Evolutionary conservation across 441 rosid species (phyloP).

Genomic region (Eutrema salsugineum): DNA sequence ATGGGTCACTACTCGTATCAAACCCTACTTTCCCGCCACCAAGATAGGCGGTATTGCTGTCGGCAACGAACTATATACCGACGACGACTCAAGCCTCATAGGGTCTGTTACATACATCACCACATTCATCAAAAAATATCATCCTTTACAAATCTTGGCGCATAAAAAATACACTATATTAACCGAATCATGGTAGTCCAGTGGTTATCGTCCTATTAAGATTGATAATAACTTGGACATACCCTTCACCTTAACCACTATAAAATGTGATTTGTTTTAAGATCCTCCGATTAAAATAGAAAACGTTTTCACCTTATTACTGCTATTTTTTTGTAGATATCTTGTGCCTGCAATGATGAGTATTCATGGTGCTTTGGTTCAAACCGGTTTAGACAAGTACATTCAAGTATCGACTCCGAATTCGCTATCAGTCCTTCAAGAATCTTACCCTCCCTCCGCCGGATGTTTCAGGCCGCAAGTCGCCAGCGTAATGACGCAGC

Average conservation of each 20-base stretch:
- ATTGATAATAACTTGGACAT: neutral
- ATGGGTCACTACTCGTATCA: slow-evolving; percentile 60
- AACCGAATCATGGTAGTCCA: neutral
- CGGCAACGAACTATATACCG: slow-evolving; percentile 64
- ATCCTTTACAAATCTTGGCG: neutral
- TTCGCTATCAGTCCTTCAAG: slow-evolving; percentile 49
- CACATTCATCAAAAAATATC: neutral
- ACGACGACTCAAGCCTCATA: slow-evolving; percentile 39
- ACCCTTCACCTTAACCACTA: neutral
- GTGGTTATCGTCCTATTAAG: neutral
- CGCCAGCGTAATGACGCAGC: slow-evolving; percentile 42
- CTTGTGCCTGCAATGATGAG: slow-evolving; percentile 61
- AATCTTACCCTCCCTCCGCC: slow-evolving; percentile 71
- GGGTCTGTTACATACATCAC: slow-evolving; percentile 28
- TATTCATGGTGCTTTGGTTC: slow-evolving; percentile 56
- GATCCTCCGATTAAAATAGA: neutral
- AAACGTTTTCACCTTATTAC: neutral
- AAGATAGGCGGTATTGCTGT: slow-evolving; percentile 58
- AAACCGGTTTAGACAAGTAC: slow-evolving; percentile 53
- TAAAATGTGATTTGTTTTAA: neutral
- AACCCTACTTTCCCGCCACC: slow-evolving; percentile 64
- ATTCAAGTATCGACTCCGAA: slow-evolving; percentile 59
- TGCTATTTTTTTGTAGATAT: slow-evolving; percentile 16
- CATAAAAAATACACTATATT: neutral
- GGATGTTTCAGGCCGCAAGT: slow-evolving; percentile 54